These are phyloP conservation scores for Haplographium delicatum DNA, from an alignment of 495 filamentous ascomycete species.

Conservation along the genomic window DNA sequence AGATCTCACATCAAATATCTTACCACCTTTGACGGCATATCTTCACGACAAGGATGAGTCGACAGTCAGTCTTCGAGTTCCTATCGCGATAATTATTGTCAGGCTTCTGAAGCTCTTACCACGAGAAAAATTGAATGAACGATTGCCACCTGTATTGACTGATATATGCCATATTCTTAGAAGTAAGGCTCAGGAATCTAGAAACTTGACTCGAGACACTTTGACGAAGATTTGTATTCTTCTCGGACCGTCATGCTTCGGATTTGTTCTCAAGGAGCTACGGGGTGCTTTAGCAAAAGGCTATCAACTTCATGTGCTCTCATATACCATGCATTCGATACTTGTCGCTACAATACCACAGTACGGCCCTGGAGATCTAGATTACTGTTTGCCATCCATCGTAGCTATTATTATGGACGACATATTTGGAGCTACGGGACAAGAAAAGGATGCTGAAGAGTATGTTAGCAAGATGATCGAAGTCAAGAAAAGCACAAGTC, in stretches of 20 bases:
- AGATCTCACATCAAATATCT: constrained; percentile 68
- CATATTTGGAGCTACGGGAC: constrained; percentile 89
- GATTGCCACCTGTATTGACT: constrained; percentile 75
- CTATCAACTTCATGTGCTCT: constrained; percentile 92
- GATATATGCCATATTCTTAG: constrained; percentile 91
- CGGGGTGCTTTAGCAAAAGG: constrained; percentile 73
- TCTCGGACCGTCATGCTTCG: constrained; percentile 75
- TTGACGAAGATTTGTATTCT: constrained; percentile 74
- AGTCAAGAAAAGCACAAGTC: constrained; percentile 95
- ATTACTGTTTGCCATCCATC: constrained; percentile 78
- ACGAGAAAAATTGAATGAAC: constrained; percentile 58
- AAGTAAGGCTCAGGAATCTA: constrained; percentile 79
- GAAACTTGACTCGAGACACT: constrained; percentile 86
- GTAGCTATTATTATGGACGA: constrained; percentile 91
- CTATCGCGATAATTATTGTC: constrained; percentile 77
- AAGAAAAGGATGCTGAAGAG: constrained; percentile 95
- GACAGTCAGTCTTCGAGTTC: constrained; percentile 84
- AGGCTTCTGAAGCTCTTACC: constrained; percentile 82
- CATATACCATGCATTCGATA: constrained; percentile 91
- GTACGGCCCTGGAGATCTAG: constrained; percentile 75
- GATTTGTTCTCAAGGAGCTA: constrained; percentile 90
- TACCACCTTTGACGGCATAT: constrained; percentile 71
- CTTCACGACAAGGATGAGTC: constrained; percentile 92
- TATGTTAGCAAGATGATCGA: constrained; percentile 96
- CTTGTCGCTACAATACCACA: constrained; percentile 68